Evolutionary conservation across 495 filamentous ascomycete genomes (phyloP).

Genomic region (Sabuloglossum arenarium): DNA sequence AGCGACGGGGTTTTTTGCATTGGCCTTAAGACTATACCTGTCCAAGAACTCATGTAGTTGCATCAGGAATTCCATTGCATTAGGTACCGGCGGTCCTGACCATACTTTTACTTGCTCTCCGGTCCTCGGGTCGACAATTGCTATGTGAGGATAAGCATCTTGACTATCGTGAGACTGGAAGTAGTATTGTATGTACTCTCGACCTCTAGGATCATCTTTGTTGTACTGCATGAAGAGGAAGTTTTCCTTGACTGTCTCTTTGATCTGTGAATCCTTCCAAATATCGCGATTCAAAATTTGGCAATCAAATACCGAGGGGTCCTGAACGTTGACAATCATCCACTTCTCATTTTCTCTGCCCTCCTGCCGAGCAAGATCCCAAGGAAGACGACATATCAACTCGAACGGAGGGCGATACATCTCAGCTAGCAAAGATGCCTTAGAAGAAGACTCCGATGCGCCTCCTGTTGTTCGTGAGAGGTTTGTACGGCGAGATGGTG

Average conservation of each 20-base stretch:
- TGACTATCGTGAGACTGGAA: slow-evolving; percentile 49
- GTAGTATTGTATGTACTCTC: slow-evolving; percentile 75
- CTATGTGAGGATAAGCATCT: slow-evolving; percentile 83
- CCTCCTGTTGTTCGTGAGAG: slow-evolving; percentile 48
- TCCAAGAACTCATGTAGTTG: slow-evolving; percentile 91
- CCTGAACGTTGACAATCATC: slow-evolving; percentile 89
- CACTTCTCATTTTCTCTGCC: slow-evolving; percentile 79
- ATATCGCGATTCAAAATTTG: slow-evolving; percentile 84
- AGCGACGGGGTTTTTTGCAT: slow-evolving; percentile 81
- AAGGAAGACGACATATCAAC: slow-evolving; percentile 50
- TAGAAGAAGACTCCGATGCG: slow-evolving; percentile 47
- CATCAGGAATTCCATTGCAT: slow-evolving; percentile 62
- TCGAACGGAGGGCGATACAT: slow-evolving; percentile 83
- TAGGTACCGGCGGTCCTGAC: slow-evolving; percentile 63
- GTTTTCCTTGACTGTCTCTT: slow-evolving; percentile 65
- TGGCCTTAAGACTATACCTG: slow-evolving; percentile 68
- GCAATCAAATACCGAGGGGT: slow-evolving; percentile 76
- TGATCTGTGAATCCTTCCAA: slow-evolving; percentile 69
- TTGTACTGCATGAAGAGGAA: slow-evolving; percentile 89
- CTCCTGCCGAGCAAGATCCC: slow-evolving; percentile 62
- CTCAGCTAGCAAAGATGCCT: slow-evolving; percentile 58
- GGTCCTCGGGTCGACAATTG: slow-evolving; percentile 86
- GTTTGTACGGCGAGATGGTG: slow-evolving; percentile 24
- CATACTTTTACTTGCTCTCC: slow-evolving; percentile 95
- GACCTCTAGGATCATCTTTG: slow-evolving; percentile 54